Conservation (phyloP, 1,284 basidiomycete genomes). For the Porogramme epimiltina region DNA sequence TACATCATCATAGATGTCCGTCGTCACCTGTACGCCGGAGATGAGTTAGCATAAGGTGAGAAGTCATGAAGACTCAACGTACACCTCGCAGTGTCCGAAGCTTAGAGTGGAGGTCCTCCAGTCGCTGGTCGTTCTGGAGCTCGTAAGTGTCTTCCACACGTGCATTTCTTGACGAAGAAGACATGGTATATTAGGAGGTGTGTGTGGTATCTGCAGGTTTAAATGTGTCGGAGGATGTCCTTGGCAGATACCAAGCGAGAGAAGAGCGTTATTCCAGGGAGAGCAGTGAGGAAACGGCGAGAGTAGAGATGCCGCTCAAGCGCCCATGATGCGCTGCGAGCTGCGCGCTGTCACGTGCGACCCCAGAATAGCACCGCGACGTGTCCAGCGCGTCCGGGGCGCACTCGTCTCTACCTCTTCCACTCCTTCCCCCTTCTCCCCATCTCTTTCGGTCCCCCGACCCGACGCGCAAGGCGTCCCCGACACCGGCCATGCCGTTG, state of each 20-base stretch:
- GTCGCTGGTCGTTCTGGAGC: constrained; percentile 75
- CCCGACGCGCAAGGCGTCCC: constrained; percentile 21
- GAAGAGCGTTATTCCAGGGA: background rate
- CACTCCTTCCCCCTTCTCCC: constrained; percentile 8
- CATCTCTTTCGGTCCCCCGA: constrained; percentile 10
- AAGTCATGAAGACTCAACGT: constrained; percentile 28
- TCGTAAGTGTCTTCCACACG: constrained; percentile 71
- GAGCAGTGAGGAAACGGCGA: background rate
- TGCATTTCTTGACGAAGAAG: constrained; percentile 24
- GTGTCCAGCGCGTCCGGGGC: constrained; percentile 23
- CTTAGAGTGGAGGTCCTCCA: constrained; percentile 83
- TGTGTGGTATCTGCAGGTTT: too few species aligned
- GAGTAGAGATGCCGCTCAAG: background rate
- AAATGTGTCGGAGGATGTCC: too few species aligned
- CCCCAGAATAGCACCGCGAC: constrained; percentile 27
- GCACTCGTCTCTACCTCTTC: background rate
- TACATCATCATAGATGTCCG: constrained; percentile 78
- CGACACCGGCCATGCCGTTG: constrained; percentile 52
- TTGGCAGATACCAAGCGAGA: background rate
- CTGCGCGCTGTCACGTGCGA: constrained; percentile 18
- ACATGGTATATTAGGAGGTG: constrained; percentile 17
- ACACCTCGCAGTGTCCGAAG: constrained; percentile 77
- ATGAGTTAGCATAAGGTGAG: background rate
- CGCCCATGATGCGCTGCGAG: constrained; percentile 9
- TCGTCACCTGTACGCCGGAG: constrained; percentile 57